Base-by-base conservation (phyloP, 139 green algal species). In the Chlamydomonas sp. region DNA sequence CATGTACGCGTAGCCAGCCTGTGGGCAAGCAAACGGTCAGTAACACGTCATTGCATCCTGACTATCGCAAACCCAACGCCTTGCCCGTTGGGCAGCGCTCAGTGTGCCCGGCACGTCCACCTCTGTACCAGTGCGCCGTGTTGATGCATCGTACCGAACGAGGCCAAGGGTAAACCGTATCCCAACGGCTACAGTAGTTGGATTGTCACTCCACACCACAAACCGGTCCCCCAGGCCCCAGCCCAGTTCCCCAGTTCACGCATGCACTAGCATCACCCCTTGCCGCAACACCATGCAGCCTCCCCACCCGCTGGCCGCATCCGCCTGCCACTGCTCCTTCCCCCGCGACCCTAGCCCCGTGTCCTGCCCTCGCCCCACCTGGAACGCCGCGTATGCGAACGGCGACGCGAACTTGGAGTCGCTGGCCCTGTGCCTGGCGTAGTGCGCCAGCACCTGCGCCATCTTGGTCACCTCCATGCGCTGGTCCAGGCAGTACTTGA, bases 381-480 rank as follows among this genome's bases (percentile, higher is more conserved):
- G 90, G 84, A 95, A 94, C 7, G 96, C 96, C 4, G 91, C 91
- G 79, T 96, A 94, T 14, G 93, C 94, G 93, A 99, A 99, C 61
- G 96, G 96, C 4, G 95, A 97, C 58, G 95, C 90, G 79, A 96
- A 94, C 67, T 93, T 92, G 57, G 90, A 89, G 89, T 98, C 96
- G 2, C 85, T 84, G 9, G 93, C 93, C 58, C 93, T 89, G 85
- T 93, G 91, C 57, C 93, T 78, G 1, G 93, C 93, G 63, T 95
- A 95, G 88, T 91, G 88, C 17, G 90, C 88, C 71, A 93, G 71
- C 63, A 88, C 83, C 80, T 93, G 81, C 57, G 90, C 90, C 31
- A 79, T 87, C 78, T 91, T 91, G 66, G 85, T 73, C 78, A 91
- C 68, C n/a, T 77, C 83, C 74, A 91, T 92, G 58, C 77, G 74